Evolutionary conservation across 2,329 filamentous ascomycete species (phyloP).

Genomic region (Fusarium fracticaudum): DNA sequence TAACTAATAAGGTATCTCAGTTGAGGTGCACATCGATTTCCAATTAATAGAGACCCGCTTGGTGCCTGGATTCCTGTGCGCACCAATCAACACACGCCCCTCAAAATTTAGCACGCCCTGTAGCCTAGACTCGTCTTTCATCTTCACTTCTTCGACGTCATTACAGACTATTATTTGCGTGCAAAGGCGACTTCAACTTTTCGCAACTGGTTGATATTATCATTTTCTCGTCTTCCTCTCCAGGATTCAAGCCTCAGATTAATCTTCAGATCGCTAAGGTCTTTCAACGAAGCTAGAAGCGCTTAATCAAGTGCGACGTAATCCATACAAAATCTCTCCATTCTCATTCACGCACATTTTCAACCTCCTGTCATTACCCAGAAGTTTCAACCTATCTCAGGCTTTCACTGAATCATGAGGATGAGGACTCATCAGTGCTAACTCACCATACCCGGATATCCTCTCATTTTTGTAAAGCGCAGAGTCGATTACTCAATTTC

Average conservation of each 20-base stretch:
- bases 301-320: background rate
- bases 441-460: background rate
- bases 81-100: constrained; percentile 23
- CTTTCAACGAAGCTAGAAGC: background rate
- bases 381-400: background rate
- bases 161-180: constrained; percentile 1
- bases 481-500: background rate
- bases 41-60: constrained; percentile 2
- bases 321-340: background rate
- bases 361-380: background rate
- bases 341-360: constrained; percentile 14
- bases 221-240: background rate
- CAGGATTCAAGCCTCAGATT: background rate
- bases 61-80: constrained; percentile 23
- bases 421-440: background rate
- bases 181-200: background rate
- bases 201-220: background rate
- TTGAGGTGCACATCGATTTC: background rate
- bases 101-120: constrained; percentile 1
- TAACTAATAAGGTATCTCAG: background rate
- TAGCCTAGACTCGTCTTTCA: constrained; percentile 12
- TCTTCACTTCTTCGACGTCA: constrained; percentile 30
- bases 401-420: background rate
- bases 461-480: background rate
- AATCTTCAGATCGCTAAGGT: background rate